Evolutionary conservation across 805 yeast genomes (phyloP).

Genomic region (Yarrowia hollandica): DNA sequence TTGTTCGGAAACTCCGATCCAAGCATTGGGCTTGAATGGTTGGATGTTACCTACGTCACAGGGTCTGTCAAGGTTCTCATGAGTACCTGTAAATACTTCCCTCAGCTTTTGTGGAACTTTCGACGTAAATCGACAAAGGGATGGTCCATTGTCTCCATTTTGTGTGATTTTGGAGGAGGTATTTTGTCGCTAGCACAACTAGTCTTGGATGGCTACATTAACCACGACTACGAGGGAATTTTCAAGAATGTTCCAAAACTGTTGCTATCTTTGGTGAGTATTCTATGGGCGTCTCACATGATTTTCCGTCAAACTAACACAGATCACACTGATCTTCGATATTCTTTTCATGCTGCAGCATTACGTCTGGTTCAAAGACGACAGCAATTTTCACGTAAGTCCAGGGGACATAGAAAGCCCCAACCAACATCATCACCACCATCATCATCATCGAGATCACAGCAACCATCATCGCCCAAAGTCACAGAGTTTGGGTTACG

Average conservation of each 20-base stretch:
- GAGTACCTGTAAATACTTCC: conserved; percentile 50
- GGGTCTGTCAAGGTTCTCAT: conserved; percentile 50
- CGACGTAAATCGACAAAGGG: conserved; percentile 50
- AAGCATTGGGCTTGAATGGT: conserved; percentile 32
- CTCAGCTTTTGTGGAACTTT: conserved; percentile 49
- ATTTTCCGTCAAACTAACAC: not conserved
- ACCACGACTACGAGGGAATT: conserved; percentile 40
- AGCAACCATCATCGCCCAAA: conserved; percentile 10
- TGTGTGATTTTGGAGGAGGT: conserved; percentile 49
- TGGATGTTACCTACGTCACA: conserved; percentile 46
- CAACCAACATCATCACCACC: not conserved
- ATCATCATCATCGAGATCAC: conserved; percentile 10
- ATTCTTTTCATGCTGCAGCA: conserved; percentile 40
- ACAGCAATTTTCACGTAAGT: conserved; percentile 8
- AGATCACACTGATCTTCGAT: conserved; percentile 40
- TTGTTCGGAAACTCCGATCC: conserved; percentile 3
- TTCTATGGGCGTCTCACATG: not conserved
- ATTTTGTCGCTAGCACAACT: conserved; percentile 46
- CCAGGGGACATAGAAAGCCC: not conserved
- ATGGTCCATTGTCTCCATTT: conserved; percentile 46
- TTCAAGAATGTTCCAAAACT: conserved; percentile 49
- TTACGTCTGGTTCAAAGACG: conserved; percentile 25
- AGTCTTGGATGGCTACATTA: conserved; percentile 44
- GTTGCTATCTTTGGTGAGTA: conserved; percentile 45
- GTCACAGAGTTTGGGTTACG: conserved; percentile 3